Evolutionary conservation across 306 rosid species (phyloP), one percentile per base, ranked within the genome.

Genomic region (Bauhinia variegata): DNA sequence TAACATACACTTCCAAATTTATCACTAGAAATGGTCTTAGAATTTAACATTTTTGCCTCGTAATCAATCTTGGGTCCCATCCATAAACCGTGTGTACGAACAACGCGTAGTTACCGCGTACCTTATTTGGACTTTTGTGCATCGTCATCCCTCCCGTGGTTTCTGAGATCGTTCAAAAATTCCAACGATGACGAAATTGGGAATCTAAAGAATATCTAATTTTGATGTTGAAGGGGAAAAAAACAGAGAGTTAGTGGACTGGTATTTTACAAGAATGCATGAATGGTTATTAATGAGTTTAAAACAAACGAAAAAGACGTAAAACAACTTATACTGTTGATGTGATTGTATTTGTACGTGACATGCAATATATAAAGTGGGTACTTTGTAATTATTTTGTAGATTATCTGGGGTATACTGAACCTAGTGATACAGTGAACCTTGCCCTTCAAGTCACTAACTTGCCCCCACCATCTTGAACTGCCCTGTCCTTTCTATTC

Each of bases 41-140:
- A 4, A 41, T 11, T 41, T 41, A 11, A 4, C 4, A 11, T 41
- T 17, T 56, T 48, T 38, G 42, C 6, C 43, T 39, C 12, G 15
- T 36, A 23, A 7, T 23, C 28, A 18, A 30, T 11, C 2, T 0
- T 30, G 76, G 76, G 52, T 19, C 70, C 69, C 63, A 63, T 61
- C 13, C 13, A 43, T 4, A 49, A 54, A 63, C 37, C 57, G 58
- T 46, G 77, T 72, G 9, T 18, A 9, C 47, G 2, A 5, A 5
- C 6, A n/a, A 30, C 60, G 3, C 10, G 5, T 6, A 6, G 18
- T 1, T 4, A 10, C 15, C 60, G 41, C 60, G 60, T 3, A 6
- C 32, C 62, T 34, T 3, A 14, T 3, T 15, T 10, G 42, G 62
- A 56, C 6, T 12, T 1, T 17, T 14, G 50, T 7, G 11, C 11